phyloP scores from a whole-genome alignment of 257 asterid species.

The Solanum ahanhuiri region DNA sequence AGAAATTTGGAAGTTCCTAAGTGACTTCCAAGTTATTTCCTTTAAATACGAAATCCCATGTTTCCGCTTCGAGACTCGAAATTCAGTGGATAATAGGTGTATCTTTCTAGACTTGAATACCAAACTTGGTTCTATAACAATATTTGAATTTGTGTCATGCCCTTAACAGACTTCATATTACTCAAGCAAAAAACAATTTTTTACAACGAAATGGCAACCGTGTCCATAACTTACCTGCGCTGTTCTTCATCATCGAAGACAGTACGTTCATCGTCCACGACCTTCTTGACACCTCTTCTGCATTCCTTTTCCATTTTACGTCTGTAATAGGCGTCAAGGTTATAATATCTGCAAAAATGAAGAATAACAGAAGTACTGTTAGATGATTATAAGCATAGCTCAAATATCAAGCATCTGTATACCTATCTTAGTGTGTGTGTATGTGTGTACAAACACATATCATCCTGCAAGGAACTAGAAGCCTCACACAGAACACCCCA shows the following conservation, averaged over 20 bases:
- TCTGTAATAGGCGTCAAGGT: constrained; percentile 65
- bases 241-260: constrained; percentile 86
- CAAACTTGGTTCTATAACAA: neutral
- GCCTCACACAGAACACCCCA: neutral
- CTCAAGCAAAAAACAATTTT: neutral
- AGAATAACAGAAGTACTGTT: neutral
- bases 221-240: constrained; percentile 44
- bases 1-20: neutral
- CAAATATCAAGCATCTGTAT: neutral
- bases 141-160: neutral
- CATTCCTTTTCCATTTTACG: constrained; percentile 59
- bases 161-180: neutral
- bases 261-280: constrained; percentile 57
- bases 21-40: neutral
- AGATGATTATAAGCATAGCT: neutral
- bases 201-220: neutral
- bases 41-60: neutral
- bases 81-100: neutral
- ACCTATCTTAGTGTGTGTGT: neutral
- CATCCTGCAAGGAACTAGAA: neutral
- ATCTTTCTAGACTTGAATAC: neutral
- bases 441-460: neutral
- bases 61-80: neutral
- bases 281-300: constrained; percentile 51
- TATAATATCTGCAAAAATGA: constrained; percentile 57